Base-by-base conservation (phyloP, 139 green algal genomes). In the Eudorina sp. region DNA sequence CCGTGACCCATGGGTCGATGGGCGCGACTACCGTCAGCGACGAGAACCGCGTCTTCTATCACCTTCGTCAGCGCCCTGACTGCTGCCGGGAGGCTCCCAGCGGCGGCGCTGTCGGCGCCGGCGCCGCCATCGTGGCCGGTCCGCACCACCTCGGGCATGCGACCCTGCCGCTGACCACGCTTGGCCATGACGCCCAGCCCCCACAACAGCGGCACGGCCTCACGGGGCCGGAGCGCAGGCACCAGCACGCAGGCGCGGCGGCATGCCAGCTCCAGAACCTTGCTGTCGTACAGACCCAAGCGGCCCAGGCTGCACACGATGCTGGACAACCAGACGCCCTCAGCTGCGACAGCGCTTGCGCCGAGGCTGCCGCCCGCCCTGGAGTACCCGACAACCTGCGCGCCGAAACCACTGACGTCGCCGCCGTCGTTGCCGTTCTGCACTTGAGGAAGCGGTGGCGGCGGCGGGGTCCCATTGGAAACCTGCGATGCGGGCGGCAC, bases 201-300 rank as follows among this genome's bases (percentile, higher is more conserved):
- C 82, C 82, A 88, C 82, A 80, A 27, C 62, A 88, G 64, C 45
- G 82, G 82, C 40, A 88, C 64, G 27, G 82, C 82, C 64, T 79
- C 82, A 2, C 46, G 46, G 1, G 66, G 29, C 4, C 23, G 7
- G 9, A 79, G 13, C 55, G 21, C 25, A 0, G 82, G 66, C 36
- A 34, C 45, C 45, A 88, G 68, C 25, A 43, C 0, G 25, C 21
- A 34, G 34, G 41, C 64, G 0, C 29, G 66, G 13, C 31, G 29
- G 46, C 46, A 76, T 14, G 43, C 60, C 80, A 86, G 40, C 43
- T 86, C 7, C n/a, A 76, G 41, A n/a, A 86, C 3, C 13, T 11
- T 31, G 18, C 1, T 8, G 19, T 62, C 80, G 19, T 21, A 0
- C 43, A 86, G 41, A 1, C 60, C 60, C 43, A 86, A 41, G 34